Conservation (phyloP, 2,329 filamentous ascomycete species). For the Microcyclospora pomicola region DNA sequence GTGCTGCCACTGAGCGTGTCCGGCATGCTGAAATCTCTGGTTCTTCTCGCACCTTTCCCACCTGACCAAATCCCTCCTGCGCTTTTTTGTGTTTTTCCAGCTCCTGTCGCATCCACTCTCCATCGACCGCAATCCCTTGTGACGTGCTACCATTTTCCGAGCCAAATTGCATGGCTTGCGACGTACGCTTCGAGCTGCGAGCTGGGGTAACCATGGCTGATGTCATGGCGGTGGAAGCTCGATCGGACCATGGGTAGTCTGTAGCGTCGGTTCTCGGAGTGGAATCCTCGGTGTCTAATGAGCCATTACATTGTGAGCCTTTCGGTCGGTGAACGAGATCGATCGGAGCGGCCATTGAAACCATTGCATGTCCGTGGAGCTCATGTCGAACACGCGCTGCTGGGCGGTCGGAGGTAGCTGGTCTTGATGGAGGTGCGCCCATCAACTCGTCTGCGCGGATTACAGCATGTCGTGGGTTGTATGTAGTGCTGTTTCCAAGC, state of each 20-base stretch:
- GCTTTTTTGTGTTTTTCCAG: slow-evolving; percentile 25
- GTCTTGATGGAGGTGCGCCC: not conserved
- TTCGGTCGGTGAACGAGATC: not conserved
- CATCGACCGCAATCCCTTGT: slow-evolving; percentile 25
- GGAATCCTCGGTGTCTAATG: slow-evolving; percentile 18
- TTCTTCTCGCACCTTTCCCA: slow-evolving; percentile 5
- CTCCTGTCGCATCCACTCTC: slow-evolving; percentile 32
- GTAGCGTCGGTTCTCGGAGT: slow-evolving; percentile 30
- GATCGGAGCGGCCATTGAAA: not conserved
- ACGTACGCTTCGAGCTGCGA: slow-evolving; percentile 26
- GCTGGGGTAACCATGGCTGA: slow-evolving; percentile 28
- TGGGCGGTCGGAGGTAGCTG: not conserved
- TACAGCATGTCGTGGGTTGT: not conserved
- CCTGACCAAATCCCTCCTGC: slow-evolving; percentile 10
- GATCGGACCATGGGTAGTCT: slow-evolving; percentile 23
- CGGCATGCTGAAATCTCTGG: slow-evolving; percentile 4
- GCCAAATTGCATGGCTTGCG: slow-evolving; percentile 16
- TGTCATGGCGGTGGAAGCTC: slow-evolving; percentile 28
- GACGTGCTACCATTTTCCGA: slow-evolving; percentile 16
- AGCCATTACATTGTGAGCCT: too few species aligned
- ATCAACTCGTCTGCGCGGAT: slow-evolving; percentile 1
- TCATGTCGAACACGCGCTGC: not conserved
- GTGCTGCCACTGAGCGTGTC: slow-evolving; percentile 8
- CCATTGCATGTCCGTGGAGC: not conserved
- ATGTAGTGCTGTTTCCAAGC: not conserved